Base-by-base conservation (phyloP, 202 grass and related monocot species). In the Tripidium arundinaceum region DNA sequence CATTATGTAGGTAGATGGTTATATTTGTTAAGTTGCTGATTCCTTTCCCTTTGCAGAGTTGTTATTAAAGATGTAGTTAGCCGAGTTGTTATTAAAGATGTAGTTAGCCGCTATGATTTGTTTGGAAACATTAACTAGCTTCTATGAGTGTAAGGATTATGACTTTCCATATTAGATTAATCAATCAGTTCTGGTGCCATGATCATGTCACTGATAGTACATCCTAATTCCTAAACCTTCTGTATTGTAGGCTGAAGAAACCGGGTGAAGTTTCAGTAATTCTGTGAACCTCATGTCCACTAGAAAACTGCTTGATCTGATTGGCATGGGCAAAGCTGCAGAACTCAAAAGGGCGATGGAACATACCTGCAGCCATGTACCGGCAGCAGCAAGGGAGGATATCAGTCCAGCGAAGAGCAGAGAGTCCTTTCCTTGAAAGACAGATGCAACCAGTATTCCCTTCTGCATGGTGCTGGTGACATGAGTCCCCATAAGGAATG, bases 401-500 rank as follows among this genome's bases (percentile, higher is more conserved):
- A 98, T 59, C 72, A 98, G 82, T 40, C 95, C 95, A 63, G 90
- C 90, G 19, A 98, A 95, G 40, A 98, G 88, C 75, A 98, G 77
- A 45, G 88, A 80, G 47, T 94, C 90, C 77, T 93, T 98, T 59
- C 90, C 92, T 73, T 95, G 90, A 81, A 98, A 98, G 14, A 83
- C 92, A 70, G 95, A 95, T 3, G 88, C 86, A 21, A 93, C 80
- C 11, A 98, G 90, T 74, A 98, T 98, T 24, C 95, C 95, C 79
- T 93, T 98, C 85, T 98, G 95, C 95, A 98, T 98, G 73, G 95
- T 98, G 84, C 72, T 91, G 79, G 92, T 95, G 72, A 98, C 95
- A 86, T 98, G 95, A 10, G 95, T 93, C 11, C 95, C 95, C 95
- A 98, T 98, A 62, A 95, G 92, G 79, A 98, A 95, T 7, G 92